Base-by-base conservation (phyloP, 441 rosid genomes). In the Bocquillonia castaneifolia region DNA sequence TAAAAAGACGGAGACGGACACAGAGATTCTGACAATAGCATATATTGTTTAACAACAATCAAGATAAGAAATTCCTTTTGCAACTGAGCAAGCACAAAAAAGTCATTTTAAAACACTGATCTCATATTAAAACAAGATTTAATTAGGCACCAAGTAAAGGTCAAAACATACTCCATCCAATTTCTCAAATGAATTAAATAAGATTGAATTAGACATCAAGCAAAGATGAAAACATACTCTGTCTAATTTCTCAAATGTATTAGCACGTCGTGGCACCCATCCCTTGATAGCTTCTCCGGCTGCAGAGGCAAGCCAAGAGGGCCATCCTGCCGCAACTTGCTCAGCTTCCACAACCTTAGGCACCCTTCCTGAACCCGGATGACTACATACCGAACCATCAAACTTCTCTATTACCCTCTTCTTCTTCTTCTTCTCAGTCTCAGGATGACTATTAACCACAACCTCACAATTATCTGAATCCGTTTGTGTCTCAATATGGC, bases 311-410 rank as follows among this genome's bases (percentile, higher is more conserved):
- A 93, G 90, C 99, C 99, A 91, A 67, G 80, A 40, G 4, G 99
- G 99, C 99, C 99, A 93, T 32, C 92, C 96, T 10, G 90, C 96
- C 0, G 88, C 87, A 71, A 87, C 83, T 74, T 78, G 95, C 83
- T 86, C 93, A 15, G 76, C 75, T 67, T 84, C 89, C 56, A 48
- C 50, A 15, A 72, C 71, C 62, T 80, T 89, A 2, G 79, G 75
- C 57, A 82, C 73, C 55, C 75, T 76, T 31, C 80, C 83, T 10
- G 70, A 55, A 42, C 78, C 73, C 0, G 84, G 85, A 72, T 74
- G 78, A 74, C 61, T 70, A 63, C 48, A 48, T 53, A 64, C 59
- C 14, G 56, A 71, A 61, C 74, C 64, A 66, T 81, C 84, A 73
- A 25, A 67, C 45, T 77, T 83, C 67, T 78, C 85, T 5, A 20